Conservation (phyloP, 345 rosid species). For the Populus simonii region DNA sequence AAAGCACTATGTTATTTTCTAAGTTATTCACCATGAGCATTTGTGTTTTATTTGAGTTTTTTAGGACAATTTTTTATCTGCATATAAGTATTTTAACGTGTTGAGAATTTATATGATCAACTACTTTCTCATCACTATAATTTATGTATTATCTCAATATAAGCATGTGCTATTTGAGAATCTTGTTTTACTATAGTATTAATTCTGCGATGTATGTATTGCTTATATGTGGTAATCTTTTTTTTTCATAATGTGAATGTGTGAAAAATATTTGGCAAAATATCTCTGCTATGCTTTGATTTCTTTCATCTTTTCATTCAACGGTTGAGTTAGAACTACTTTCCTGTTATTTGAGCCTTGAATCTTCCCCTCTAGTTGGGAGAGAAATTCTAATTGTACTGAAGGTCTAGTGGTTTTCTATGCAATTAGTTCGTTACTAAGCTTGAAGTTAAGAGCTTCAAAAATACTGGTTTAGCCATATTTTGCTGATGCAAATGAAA, state of each 20-base stretch:
- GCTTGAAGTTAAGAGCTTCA: background rate
- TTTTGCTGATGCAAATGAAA: background rate
- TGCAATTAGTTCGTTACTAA: background rate
- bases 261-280: background rate
- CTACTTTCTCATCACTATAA: background rate
- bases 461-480: background rate
- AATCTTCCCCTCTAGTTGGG: background rate
- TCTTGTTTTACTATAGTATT: background rate
- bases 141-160: background rate
- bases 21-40: background rate
- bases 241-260: background rate
- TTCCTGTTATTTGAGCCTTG: background rate
- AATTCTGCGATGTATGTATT: background rate
- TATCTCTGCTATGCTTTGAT: background rate
- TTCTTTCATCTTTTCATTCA: background rate
- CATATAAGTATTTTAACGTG: background rate
- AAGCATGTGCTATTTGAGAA: background rate
- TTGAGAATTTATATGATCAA: background rate
- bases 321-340: background rate
- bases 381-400: background rate
- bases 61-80: background rate
- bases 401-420: background rate
- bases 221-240: background rate
- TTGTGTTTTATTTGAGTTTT: too few relatives aligned
- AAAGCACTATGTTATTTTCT: background rate